Evolutionary conservation across 345 rosid genomes (phyloP).

Genomic region (Populus ilicifolia): DNA sequence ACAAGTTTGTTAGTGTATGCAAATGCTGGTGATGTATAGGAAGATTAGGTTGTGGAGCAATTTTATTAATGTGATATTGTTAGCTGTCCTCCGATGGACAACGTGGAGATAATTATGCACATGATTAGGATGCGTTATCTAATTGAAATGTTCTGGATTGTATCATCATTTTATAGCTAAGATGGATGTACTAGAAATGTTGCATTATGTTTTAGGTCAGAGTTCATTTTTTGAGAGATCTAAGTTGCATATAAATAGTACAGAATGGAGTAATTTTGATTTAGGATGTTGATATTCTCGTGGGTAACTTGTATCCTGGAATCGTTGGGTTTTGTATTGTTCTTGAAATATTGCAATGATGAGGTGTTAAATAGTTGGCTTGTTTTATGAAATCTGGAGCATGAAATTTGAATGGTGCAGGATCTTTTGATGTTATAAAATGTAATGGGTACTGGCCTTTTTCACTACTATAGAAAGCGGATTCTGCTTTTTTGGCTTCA

Average conservation of each 20-base stretch:
- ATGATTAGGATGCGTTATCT: not conserved
- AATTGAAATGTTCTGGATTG: not conserved
- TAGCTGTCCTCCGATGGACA: not conserved
- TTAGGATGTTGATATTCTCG: not conserved
- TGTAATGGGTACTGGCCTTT: not conserved
- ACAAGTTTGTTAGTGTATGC: not conserved
- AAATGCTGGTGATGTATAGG: not conserved
- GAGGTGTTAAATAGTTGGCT: not conserved
- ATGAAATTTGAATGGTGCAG: not conserved
- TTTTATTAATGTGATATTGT: not conserved
- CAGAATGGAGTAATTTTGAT: not conserved
- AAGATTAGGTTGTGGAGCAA: not conserved
- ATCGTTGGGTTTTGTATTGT: not conserved
- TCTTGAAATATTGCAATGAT: not conserved
- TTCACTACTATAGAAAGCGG: not conserved
- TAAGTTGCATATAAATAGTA: not conserved
- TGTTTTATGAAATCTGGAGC: not conserved
- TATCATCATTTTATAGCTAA: not conserved
- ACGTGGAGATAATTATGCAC: not conserved
- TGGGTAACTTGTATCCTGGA: not conserved
- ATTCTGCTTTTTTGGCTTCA: not conserved
- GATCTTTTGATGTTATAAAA: not conserved
- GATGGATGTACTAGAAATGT: not conserved
- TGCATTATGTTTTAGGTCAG: not conserved
- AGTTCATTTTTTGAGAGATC: not conserved